Evolutionary conservation across 768 basidiomycete genomes (phyloP).

Genomic region (Amanita inopinata): DNA sequence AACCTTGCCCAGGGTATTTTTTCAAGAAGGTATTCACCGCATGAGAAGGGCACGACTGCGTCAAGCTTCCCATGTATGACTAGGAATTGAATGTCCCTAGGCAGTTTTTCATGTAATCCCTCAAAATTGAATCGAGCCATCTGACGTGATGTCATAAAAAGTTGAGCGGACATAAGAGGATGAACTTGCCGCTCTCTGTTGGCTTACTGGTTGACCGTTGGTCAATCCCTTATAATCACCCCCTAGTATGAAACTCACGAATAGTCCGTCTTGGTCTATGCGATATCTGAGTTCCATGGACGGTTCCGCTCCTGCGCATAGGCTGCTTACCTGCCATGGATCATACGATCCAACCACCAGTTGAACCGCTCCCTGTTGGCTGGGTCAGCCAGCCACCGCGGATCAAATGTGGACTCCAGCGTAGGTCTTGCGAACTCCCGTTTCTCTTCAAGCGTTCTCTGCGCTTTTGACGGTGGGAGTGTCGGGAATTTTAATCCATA

Average conservation of each 20-base stretch:
- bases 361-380: constrained; percentile 14
- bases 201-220: constrained; percentile 18
- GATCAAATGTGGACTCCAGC: constrained; percentile 23
- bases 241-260: background rate
- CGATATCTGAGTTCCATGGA: background rate
- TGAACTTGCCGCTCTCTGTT: constrained; percentile 22
- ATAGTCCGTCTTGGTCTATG: background rate
- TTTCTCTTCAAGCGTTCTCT: constrained; percentile 21
- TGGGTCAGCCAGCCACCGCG: constrained; percentile 20
- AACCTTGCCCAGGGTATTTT: constrained; percentile 27
- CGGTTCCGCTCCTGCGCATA: background rate
- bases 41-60: constrained; percentile 26
- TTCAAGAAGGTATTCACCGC: constrained; percentile 24
- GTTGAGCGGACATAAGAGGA: background rate
- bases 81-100: constrained; percentile 22
- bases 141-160: constrained; percentile 8
- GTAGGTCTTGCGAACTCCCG: constrained; percentile 20
- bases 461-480: constrained; percentile 15
- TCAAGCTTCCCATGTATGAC: constrained; percentile 35
- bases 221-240: background rate
- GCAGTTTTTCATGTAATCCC: constrained; percentile 23
- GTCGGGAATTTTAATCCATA: background rate
- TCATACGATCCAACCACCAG: constrained; percentile 19
- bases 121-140: constrained; percentile 21
- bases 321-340: constrained; percentile 7